Evolutionary conservation across 768 basidiomycete genomes (phyloP), one percentile per base, ranked within the genome.

Genomic region (Amyloporia xantha): DNA sequence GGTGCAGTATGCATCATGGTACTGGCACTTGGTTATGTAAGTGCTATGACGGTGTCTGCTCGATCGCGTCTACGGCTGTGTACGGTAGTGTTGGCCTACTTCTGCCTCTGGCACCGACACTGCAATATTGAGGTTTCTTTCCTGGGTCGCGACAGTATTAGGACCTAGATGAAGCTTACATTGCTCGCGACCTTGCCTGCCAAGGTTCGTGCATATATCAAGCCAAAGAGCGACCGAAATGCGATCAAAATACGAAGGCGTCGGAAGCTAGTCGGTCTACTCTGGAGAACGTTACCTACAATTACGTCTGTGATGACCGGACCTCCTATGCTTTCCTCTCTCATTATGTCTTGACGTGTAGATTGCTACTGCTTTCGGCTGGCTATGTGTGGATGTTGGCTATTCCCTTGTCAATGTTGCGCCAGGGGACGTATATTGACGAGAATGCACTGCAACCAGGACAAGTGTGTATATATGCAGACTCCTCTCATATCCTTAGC

Each of bases 361-460:
- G 90, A 63, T 53, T 75, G 2, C 38, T 68, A 4, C 67, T 96
- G 21, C 75, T 91, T 45, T 45, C 72, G 21, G 67, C 70, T 4
- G 92, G 92, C 11, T 82, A 90, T 63, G 42, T 78, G n/a, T 98
- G 93, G 91, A 77, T 96, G 66, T 54, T 84, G n/a, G 67, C 78
- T 4, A 72, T 96, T 45, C 94, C 94, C 3, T 73, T 75, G 11
- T 71, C 80, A 4, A 68, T 68, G 1, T 71, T 94, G 4, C 82
- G 81, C 15, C 75, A 80, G 54, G 64, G 69, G 7, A 88, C 82
- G 7, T 95, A 91, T 62, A 86, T 95, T 43, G 92, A 95, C 63
- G 96, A 99, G 69, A 96, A 98, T 64, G 95, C 96, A 1, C 68
- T 99, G 17, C 91, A 94, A 59, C 94, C 96, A 9, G 84, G 79